A percentile compares a stretch with the other conserved stretches of the same genome.
Conservation (phyloP, 768 basidiomycete genomes). For the Tylopilus balloui region DNA sequence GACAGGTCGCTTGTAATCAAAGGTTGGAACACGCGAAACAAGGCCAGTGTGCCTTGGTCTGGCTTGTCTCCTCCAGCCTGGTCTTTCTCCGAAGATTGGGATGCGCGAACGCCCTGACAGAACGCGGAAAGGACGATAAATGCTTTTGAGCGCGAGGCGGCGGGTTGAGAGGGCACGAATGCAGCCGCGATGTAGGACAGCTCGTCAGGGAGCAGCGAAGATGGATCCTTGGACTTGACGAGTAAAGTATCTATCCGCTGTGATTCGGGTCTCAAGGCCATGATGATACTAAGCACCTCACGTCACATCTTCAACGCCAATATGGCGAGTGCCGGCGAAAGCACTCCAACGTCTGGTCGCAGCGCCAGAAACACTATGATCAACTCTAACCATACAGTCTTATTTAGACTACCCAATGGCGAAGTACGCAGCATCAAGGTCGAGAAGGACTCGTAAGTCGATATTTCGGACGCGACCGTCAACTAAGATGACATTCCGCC, state of each 20-base stretch:
- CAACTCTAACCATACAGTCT: conserved; percentile 67
- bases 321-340: conserved; percentile 18
- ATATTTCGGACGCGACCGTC: neutral
- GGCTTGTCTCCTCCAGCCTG: conserved; percentile 35
- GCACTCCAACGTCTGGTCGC: conserved; percentile 2
- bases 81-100: conserved; percentile 32
- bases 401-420: conserved; percentile 76
- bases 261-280: conserved; percentile 4
- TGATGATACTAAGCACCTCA: conserved; percentile 6
- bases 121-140: conserved; percentile 65
- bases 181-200: conserved; percentile 46
- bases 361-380: conserved; percentile 38
- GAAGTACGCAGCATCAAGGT: conserved; percentile 72
- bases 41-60: conserved; percentile 45
- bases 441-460: conserved; percentile 63
- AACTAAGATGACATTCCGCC: conserved; percentile 4
- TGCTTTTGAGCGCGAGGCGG: conserved; percentile 56
- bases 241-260: conserved; percentile 30
- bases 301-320: neutral
- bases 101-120: conserved; percentile 54
- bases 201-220: conserved; percentile 49
- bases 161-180: conserved; percentile 46
- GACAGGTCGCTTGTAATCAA: conserved; percentile 46
- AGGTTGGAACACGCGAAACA: conserved; percentile 50
- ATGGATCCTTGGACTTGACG: conserved; percentile 31